These are phyloP conservation scores for Ambrosia trifida DNA, from an alignment of 129 eudicot genomes.

Conservation along the genomic window DNA sequence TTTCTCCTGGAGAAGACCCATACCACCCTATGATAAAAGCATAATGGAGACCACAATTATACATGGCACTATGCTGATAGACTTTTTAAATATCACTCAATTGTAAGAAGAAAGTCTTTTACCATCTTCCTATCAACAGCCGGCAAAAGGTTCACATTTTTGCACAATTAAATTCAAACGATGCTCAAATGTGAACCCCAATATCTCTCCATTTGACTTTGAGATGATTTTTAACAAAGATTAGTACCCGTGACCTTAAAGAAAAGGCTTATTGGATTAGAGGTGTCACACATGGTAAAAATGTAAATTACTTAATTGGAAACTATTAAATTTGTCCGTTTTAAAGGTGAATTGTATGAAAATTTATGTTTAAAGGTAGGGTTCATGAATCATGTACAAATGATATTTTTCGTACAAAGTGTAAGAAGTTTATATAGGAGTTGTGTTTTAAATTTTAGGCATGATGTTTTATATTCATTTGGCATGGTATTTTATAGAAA, in stretches of 20 bases:
- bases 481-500: too few relatives aligned
- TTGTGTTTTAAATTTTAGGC: too few relatives aligned
- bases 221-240: not conserved
- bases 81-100: conserved; percentile 16
- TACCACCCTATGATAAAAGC: conserved; percentile 44
- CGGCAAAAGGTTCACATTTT: conserved; percentile 29
- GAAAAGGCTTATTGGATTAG: too few relatives aligned
- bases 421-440: too few relatives aligned
- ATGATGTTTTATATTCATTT: too few relatives aligned
- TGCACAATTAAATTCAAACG: conserved; percentile 10
- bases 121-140: conserved; percentile 26
- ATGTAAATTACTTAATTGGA: too few relatives aligned
- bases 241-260: not conserved
- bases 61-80: conserved; percentile 28
- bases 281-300: too few relatives aligned
- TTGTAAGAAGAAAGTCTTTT: not conserved
- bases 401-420: too few relatives aligned
- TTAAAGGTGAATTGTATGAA: too few relatives aligned
- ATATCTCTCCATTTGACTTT: conserved; percentile 16
- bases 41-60: conserved; percentile 37
- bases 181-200: conserved; percentile 33
- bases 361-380: too few relatives aligned
- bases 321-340: too few relatives aligned
- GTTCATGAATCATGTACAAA: too few relatives aligned
- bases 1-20: conserved; percentile 46